Evolutionary conservation across 2,329 filamentous ascomycete species (phyloP).

Genomic region (Karstenula rhodostoma): DNA sequence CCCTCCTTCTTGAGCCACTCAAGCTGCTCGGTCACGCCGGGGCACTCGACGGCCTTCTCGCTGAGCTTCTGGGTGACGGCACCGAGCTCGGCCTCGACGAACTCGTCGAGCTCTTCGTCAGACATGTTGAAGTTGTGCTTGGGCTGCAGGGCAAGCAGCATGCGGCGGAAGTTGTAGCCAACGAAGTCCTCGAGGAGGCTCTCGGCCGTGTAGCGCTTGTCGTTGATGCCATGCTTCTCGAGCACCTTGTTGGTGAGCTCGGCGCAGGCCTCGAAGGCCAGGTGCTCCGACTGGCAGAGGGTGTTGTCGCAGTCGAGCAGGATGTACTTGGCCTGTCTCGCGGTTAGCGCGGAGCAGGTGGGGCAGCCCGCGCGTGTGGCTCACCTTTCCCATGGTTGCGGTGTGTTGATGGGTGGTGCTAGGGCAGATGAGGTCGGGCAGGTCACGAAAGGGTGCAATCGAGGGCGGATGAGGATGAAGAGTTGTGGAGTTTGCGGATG

Average conservation of each 20-base stretch:
- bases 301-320: constrained; percentile 79
- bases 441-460: constrained; percentile 30
- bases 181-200: constrained; percentile 86
- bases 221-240: constrained; percentile 66
- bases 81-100: constrained; percentile 80
- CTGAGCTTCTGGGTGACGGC: constrained; percentile 83
- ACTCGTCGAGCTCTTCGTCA: constrained; percentile 73
- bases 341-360: constrained; percentile 31
- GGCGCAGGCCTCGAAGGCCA: constrained; percentile 91
- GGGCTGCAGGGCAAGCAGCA: constrained; percentile 79
- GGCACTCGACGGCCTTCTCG: constrained; percentile 71
- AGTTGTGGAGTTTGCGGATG: constrained; percentile 19
- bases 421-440: constrained; percentile 14
- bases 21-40: constrained; percentile 72
- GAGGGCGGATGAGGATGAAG: constrained; percentile 18
- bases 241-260: constrained; percentile 89
- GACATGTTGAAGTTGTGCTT: constrained; percentile 77
- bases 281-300: constrained; percentile 87
- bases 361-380: constrained; percentile 19
- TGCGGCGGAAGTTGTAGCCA: constrained; percentile 93
- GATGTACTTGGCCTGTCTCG: constrained; percentile 56
- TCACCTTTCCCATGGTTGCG: constrained; percentile 45
- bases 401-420: constrained; percentile 19
- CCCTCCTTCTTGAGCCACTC: constrained; percentile 69
- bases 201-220: constrained; percentile 77